phyloP scores from a whole-genome alignment of 164 flowering plant species.

The Hamamelis virginiana region DNA sequence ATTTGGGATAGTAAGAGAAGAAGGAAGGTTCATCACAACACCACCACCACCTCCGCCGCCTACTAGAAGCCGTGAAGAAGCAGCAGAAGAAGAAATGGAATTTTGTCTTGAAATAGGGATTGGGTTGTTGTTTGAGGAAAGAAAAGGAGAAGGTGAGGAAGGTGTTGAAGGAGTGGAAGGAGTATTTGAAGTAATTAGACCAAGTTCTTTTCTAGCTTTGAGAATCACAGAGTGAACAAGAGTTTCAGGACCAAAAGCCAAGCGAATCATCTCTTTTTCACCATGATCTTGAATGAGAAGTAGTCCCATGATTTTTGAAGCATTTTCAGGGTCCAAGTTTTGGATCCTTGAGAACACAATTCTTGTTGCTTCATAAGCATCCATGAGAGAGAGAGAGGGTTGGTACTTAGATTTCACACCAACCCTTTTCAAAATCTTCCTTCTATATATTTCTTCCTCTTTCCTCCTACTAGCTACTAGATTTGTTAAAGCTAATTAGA shows the following conservation, averaged over 20 bases:
- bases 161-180: conserved; percentile 56
- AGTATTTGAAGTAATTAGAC: conserved; percentile 31
- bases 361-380: conserved; percentile 83
- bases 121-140: conserved; percentile 27
- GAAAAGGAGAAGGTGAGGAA: conserved; percentile 44
- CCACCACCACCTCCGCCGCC: conserved; percentile 8
- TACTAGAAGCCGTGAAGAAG: conserved; percentile 18
- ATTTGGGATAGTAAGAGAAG: conserved; percentile 31
- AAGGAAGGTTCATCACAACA: conserved; percentile 23
- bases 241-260: conserved; percentile 87
- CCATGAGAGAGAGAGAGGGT: conserved; percentile 45
- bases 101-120: conserved; percentile 34
- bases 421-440: not conserved
- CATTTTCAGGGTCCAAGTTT: conserved; percentile 79
- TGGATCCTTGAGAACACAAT: conserved; percentile 82
- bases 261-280: conserved; percentile 90
- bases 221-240: conserved; percentile 65
- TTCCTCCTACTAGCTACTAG: conserved; percentile 7
- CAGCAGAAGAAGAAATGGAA: conserved; percentile 27
- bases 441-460: not conserved
- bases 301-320: conserved; percentile 85
- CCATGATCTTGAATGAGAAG: conserved; percentile 88
- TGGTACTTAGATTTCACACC: conserved; percentile 9
- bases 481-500: too few species aligned
- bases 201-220: conserved; percentile 62